These are phyloP conservation scores for Danielozyma ontarioensis DNA, from an alignment of 805 yeast genomes.

Conservation along the genomic window DNA sequence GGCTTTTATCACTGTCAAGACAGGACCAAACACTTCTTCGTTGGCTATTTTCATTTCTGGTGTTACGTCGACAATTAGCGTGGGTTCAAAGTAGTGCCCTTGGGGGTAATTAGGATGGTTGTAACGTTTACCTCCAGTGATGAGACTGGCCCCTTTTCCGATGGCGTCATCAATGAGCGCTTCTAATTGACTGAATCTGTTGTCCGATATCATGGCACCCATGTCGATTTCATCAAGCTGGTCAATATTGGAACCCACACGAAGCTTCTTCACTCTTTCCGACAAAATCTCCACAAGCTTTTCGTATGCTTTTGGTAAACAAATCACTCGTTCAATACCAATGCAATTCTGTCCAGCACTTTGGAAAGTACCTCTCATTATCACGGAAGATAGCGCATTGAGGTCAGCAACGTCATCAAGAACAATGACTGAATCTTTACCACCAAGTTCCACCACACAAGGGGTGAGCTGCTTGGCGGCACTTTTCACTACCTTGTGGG, in stretches of 20 bases:
- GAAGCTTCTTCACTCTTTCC: conserved; percentile 52
- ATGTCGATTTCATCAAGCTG: conserved; percentile 86
- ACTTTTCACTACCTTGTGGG: conserved; percentile 76
- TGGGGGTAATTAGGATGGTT: conserved; percentile 91
- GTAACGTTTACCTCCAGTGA: conserved; percentile 77
- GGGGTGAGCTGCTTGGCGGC: conserved; percentile 90
- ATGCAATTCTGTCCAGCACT: conserved; percentile 98
- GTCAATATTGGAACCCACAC: conserved; percentile 90
- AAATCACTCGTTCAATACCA: conserved; percentile 92
- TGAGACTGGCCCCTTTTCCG: conserved; percentile 68
- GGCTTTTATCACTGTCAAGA: conserved; percentile 76
- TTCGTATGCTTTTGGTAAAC: conserved; percentile 66
- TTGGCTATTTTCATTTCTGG: conserved; percentile 74
- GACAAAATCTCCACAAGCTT: conserved; percentile 51
- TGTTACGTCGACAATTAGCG: conserved; percentile 78
- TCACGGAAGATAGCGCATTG: conserved; percentile 57
- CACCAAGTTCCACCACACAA: conserved; percentile 93
- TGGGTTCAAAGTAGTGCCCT: conserved; percentile 92
- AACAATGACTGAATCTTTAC: conserved; percentile 88
- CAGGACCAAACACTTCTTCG: conserved; percentile 93
- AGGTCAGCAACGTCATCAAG: conserved; percentile 70
- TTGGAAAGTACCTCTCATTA: conserved; percentile 94
- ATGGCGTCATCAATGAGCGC: conserved; percentile 69
- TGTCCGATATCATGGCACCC: conserved; percentile 90
- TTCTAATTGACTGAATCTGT: conserved; percentile 67